phyloP scores from a whole-genome alignment of 108 stramenopile species.

The Cyclotella kingstonii region DNA sequence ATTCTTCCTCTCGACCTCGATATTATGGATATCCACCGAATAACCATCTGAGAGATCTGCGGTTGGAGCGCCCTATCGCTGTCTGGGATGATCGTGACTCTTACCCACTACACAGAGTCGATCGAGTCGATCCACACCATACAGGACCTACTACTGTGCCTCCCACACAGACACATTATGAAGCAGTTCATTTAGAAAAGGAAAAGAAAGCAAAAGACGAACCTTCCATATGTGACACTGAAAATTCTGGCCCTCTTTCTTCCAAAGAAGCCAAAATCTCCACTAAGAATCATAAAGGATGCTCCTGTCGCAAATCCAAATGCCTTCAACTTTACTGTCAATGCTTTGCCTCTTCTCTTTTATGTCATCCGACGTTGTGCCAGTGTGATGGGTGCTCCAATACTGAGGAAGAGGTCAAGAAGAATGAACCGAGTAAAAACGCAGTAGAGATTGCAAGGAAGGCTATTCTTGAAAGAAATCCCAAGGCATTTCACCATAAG shows the following conservation, averaged over 20 bases:
- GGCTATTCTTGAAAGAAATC: slow-evolving; percentile 68
- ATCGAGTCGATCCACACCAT: too few relatives aligned
- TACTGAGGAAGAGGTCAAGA: slow-evolving; percentile 36
- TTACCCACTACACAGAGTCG: too few relatives aligned
- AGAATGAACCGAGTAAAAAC: slow-evolving; percentile 25
- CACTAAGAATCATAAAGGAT: slow-evolving; percentile 15
- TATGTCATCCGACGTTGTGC: slow-evolving; percentile 63
- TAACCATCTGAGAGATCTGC: too few relatives aligned
- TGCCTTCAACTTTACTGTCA: slow-evolving; percentile 90
- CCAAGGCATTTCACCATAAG: slow-evolving; percentile 74
- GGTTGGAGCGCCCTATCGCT: too few relatives aligned
- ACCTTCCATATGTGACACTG: background rate
- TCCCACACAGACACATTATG: too few relatives aligned
- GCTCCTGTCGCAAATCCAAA: slow-evolving; percentile 49
- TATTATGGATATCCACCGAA: too few relatives aligned
- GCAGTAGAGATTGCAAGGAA: slow-evolving; percentile 52
- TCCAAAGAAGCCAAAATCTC: background rate
- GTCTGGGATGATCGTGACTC: too few relatives aligned
- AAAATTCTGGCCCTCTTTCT: background rate
- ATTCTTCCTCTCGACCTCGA: too few relatives aligned
- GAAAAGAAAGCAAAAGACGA: too few relatives aligned
- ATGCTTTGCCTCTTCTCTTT: slow-evolving; percentile 71
- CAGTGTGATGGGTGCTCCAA: slow-evolving; percentile 73
- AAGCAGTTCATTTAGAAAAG: too few relatives aligned
- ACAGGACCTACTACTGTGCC: too few relatives aligned